A percentile compares a stretch with the other conserved stretches of the same genome.
These are phyloP conservation scores for Boletellus ananas DNA, from an alignment of 768 basidiomycete genomes.

Conservation along the genomic window DNA sequence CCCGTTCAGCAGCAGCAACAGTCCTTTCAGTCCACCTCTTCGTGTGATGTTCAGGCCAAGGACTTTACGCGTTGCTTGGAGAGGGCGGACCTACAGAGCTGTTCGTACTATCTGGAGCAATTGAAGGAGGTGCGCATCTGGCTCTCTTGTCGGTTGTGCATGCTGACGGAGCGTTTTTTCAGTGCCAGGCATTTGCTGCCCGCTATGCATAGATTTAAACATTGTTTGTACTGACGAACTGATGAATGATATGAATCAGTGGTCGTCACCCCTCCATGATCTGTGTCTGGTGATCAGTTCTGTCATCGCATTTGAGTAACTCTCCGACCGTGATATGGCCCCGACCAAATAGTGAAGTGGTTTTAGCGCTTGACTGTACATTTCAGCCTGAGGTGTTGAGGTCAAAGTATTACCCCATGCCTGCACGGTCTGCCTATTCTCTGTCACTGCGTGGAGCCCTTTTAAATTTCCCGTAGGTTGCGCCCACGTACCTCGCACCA, in stretches of 20 bases:
- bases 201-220: slow-evolving; percentile 39
- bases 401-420: too few species aligned
- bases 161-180: not conserved
- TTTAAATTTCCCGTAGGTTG: too few species aligned
- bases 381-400: too few species aligned
- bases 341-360: too few species aligned
- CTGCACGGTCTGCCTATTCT: too few species aligned
- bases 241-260: slow-evolving; percentile 10
- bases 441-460: too few species aligned
- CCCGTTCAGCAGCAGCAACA: slow-evolving; percentile 34
- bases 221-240: slow-evolving; percentile 3
- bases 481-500: too few species aligned
- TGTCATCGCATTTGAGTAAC: not conserved
- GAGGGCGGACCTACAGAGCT: slow-evolving; percentile 72
- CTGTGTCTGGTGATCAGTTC: not conserved
- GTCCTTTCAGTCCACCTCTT: slow-evolving; percentile 41
- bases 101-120: slow-evolving; percentile 85
- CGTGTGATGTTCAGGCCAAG: slow-evolving; percentile 80
- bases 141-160: slow-evolving; percentile 2
- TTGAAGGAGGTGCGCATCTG: slow-evolving; percentile 70
- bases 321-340: not conserved
- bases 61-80: slow-evolving; percentile 87
- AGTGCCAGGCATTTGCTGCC: slow-evolving; percentile 78
- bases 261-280: slow-evolving; percentile 1
- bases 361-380: too few species aligned